Evolutionary conservation across 768 basidiomycete genomes (phyloP), one percentile per base, ranked within the genome.

Genomic region (Calocybe cyanea): DNA sequence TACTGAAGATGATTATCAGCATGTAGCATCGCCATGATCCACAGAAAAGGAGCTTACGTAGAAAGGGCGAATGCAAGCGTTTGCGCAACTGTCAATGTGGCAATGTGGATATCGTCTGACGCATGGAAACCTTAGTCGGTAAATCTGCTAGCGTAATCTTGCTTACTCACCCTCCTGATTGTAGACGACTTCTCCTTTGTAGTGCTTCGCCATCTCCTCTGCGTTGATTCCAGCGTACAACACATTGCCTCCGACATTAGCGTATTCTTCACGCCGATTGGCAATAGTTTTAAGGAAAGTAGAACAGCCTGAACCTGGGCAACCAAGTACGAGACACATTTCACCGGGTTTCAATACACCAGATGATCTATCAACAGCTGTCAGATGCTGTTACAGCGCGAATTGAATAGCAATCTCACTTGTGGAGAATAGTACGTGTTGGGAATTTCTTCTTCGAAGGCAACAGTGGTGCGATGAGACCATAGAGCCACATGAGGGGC

Each of bases 271-370:
- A 3, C 87, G 75, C 49, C 83, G 75, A 59, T 93, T 92, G 15
- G 92, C 78, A 48, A 95, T 83, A 0, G 81, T 65, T 64, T 90
- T 92, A 17, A 95, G 72, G 67, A 95, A 92, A 0, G 92, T 87
- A 0, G 84, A 80, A 60, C 92, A 94, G 25, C 92, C 92, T 4
- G 87, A 76, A 1, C 85, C 87, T 3, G 91, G 91, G 44, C 87
- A 83, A 15, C 91, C 91, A 10, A 88, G 71, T 17, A 87, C 88
- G 5, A 92, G 75, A 57, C 88, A 84, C 90, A 93, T 92, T 71
- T 93, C 85, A 14, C 89, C 83, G 0, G 87, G 78, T 51, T 85
- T 82, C 32, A 90, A 64, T 14, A 82, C 68, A 32, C 88, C 90
- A 6, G 80, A 81, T 17, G 77, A 76, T 50, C 82, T 81, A 45